Base-by-base conservation (phyloP, 371 early-diverging fungal species). In the Rhizomucor miehei region DNA sequence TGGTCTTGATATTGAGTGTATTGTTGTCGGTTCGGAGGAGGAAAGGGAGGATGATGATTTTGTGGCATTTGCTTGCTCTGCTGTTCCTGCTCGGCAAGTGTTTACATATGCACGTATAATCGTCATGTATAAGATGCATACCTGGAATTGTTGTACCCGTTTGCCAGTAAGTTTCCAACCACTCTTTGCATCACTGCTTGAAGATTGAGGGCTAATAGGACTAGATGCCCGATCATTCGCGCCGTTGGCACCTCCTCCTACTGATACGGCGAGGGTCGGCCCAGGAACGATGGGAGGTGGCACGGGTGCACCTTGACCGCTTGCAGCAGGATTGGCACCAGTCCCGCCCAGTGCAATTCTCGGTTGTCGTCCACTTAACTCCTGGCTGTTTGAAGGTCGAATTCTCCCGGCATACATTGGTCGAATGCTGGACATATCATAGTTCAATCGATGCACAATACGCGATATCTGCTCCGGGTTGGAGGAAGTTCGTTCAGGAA, bases 401-500 rank as follows among this genome's bases (percentile, higher is more conserved):
- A 50, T 19, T 36, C n/a, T n/a, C n/a, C n/a, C n/a, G n/a, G n/a
- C n/a, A 29, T 29, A 29, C 29, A 29, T 29, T 29, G 44, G 40
- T 38, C 45, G 56, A 17, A 59, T 54, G 29, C 19, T 39, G 16
- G 56, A 52, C 6, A 55, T 49, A 38, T 57, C 57, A 19, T 57
- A 57, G 13, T 57, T 51, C 44, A 52, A 36, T 9, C 29, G 41
- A 19, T 63, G 58, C 21, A 68, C 61, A 24, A 63, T 56, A 13
- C 48, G 57, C 16, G 68, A 58, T 38, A 68, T 63, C 10, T 63
- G 59, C 17, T 58, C 58, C 14, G 68, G 64, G 51, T 52, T 63
- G 19, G 68, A 68, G 11, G 68, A 68, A 20, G 48, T 68, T 21
- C 68, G 61, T 36, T 57, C 58, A 40, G 68, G 68, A 41, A 68